Conservation (phyloP, 306 rosid species). For the Sechiopsis laciniata region DNA sequence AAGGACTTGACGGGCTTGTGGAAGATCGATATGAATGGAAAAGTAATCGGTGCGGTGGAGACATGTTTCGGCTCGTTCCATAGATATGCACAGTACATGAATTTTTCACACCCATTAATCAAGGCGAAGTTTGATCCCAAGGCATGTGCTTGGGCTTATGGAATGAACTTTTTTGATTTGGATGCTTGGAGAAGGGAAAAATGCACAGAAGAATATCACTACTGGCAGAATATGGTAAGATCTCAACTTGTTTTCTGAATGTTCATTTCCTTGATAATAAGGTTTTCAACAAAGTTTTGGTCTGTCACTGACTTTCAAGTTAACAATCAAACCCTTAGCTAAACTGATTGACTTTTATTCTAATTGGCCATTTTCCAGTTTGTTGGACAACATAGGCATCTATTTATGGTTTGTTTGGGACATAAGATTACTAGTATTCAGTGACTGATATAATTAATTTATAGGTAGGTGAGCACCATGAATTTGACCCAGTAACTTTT, state of each 20-base stretch:
- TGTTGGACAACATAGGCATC: background rate
- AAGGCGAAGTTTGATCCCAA: constrained; percentile 19
- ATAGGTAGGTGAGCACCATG: too few species aligned
- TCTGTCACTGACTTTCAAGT: background rate
- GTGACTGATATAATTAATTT: too few species aligned
- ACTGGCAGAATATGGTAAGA: constrained; percentile 24
- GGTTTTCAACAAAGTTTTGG: constrained; percentile 34
- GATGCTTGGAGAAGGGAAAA: constrained; percentile 24
- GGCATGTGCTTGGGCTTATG: constrained; percentile 22
- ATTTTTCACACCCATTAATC: constrained; percentile 20
- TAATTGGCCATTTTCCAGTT: background rate
- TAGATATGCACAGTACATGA: constrained; percentile 21
- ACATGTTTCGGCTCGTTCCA: constrained; percentile 19
- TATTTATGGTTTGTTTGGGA: background rate
- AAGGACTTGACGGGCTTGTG: constrained; percentile 22
- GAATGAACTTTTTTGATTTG: constrained; percentile 21
- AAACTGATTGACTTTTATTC: background rate
- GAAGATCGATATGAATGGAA: constrained; percentile 16
- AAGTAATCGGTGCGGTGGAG: constrained; percentile 14
- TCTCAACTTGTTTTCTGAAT: constrained; percentile 5
- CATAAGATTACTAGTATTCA: too few species aligned
- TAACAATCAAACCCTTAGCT: background rate
- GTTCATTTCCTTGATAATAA: constrained; percentile 59
- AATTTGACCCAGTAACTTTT: too few species aligned
- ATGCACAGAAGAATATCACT: constrained; percentile 20